Conservation (phyloP, 148 eudicot species). For the Tetragonia tetragonoides region DNA sequence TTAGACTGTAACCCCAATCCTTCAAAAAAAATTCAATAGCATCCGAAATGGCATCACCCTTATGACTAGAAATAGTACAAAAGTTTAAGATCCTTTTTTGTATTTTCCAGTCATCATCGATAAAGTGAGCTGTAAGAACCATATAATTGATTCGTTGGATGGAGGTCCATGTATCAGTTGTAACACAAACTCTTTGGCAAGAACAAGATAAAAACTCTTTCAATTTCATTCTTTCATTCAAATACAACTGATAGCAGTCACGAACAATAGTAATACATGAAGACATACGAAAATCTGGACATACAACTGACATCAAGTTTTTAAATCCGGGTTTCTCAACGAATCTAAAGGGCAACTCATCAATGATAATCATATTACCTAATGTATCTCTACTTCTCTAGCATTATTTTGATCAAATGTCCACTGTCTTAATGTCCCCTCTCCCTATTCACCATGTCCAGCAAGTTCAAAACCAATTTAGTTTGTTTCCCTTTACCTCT, state of each 20-base stretch:
- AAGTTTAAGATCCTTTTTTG: not conserved
- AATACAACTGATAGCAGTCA: conserved; percentile 16
- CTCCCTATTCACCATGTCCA: not conserved
- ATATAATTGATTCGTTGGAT: not conserved
- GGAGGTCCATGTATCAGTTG: not conserved
- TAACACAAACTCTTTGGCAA: conserved; percentile 9
- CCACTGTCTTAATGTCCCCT: not conserved
- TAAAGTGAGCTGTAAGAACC: not conserved
- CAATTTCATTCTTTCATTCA: not conserved
- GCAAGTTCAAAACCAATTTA: not conserved
- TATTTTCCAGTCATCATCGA: not conserved
- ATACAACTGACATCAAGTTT: conserved; percentile 7
- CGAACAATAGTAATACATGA: conserved; percentile 22
- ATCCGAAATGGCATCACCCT: not conserved
- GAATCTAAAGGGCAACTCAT: conserved; percentile 16
- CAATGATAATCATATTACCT: not conserved
- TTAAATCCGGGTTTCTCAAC: conserved; percentile 11
- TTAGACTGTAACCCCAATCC: not conserved
- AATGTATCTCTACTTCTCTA: not conserved
- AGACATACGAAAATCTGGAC: conserved; percentile 14
- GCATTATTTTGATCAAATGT: not conserved
- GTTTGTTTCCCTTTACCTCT: conserved; percentile 2
- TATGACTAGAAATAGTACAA: not conserved
- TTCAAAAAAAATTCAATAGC: not conserved
- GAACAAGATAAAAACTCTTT: not conserved